Conservation (phyloP, 306 rosid genomes). For the Arachis hypogaea region DNA sequence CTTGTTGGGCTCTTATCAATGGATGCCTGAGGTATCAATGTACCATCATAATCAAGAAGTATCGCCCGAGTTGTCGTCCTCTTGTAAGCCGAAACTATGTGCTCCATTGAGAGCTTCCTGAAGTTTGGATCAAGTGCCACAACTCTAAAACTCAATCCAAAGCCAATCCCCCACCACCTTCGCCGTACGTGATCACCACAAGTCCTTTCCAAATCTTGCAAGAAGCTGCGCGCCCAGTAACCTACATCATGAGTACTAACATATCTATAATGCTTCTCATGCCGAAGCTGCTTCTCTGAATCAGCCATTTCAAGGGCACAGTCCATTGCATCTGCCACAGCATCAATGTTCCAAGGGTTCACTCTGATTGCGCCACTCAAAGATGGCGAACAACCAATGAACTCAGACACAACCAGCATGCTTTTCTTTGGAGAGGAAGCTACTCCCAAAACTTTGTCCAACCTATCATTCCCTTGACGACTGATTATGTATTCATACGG, state of each 20-base stretch:
- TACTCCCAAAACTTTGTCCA: constrained; percentile 60
- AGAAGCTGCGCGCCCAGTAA: constrained; percentile 80
- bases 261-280: constrained; percentile 75
- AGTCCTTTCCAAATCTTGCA: constrained; percentile 68
- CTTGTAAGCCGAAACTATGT: constrained; percentile 65
- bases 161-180: constrained; percentile 80
- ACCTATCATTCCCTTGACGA: constrained; percentile 59
- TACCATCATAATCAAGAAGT: constrained; percentile 76
- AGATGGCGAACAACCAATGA: constrained; percentile 77
- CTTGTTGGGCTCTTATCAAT: constrained; percentile 66
- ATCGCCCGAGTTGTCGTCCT: constrained; percentile 61
- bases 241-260: constrained; percentile 81
- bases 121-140: constrained; percentile 79
- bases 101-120: constrained; percentile 68
- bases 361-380: constrained; percentile 77
- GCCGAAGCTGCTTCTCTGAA: constrained; percentile 71
- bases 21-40: constrained; percentile 69
- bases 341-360: constrained; percentile 77
- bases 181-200: constrained; percentile 65
- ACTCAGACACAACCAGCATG: constrained; percentile 72
- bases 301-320: constrained; percentile 65
- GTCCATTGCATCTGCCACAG: constrained; percentile 79
- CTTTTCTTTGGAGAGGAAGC: constrained; percentile 55
- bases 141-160: constrained; percentile 74
- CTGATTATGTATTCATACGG: constrained; percentile 70